Conservation (phyloP, 768 basidiomycete species). For the Kwoniella sp. region DNA sequence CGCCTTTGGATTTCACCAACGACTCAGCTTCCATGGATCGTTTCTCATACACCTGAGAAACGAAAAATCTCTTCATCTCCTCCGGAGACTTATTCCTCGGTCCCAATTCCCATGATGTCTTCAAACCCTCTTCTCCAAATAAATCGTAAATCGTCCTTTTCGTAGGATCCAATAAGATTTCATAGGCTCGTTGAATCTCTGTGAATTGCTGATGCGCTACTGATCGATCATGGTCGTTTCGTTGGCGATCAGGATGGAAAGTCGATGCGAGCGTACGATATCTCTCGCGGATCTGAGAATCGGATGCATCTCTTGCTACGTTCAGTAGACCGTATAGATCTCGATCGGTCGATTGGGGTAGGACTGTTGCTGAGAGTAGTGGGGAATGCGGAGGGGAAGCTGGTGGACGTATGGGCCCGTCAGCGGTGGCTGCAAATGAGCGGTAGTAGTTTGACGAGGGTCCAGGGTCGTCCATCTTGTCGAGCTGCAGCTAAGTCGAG, state of each 20-base stretch:
- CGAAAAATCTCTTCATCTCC: conserved; percentile 51
- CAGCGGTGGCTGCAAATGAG: conserved; percentile 41
- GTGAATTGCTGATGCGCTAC: conserved; percentile 70
- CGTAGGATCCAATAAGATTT: conserved; percentile 69
- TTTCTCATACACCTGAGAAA: conserved; percentile 47
- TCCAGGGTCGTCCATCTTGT: conserved; percentile 49
- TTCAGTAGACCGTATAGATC: conserved; percentile 68
- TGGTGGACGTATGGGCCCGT: conserved; percentile 42
- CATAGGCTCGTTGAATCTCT: conserved; percentile 79
- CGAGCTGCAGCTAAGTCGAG: too few species aligned
- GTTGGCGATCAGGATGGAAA: conserved; percentile 84
- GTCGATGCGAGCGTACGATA: conserved; percentile 72
- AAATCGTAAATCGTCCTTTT: conserved; percentile 71
- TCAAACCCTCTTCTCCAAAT: conserved; percentile 62
- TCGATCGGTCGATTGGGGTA: conserved; percentile 21
- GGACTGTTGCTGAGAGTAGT: conserved; percentile 19
- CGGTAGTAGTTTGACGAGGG: conserved; percentile 43
- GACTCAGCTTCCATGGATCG: conserved; percentile 43
- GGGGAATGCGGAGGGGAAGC: conserved; percentile 43
- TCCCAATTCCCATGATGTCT: conserved; percentile 56
- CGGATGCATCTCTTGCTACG: conserved; percentile 66
- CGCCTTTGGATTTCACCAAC: conserved; percentile 53
- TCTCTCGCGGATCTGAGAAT: conserved; percentile 71
- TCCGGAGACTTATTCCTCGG: conserved; percentile 52
- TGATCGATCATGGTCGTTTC: conserved; percentile 62